Conservation (phyloP, 2,329 filamentous ascomycete species). For the Plectosphaerella plurivora region DNA sequence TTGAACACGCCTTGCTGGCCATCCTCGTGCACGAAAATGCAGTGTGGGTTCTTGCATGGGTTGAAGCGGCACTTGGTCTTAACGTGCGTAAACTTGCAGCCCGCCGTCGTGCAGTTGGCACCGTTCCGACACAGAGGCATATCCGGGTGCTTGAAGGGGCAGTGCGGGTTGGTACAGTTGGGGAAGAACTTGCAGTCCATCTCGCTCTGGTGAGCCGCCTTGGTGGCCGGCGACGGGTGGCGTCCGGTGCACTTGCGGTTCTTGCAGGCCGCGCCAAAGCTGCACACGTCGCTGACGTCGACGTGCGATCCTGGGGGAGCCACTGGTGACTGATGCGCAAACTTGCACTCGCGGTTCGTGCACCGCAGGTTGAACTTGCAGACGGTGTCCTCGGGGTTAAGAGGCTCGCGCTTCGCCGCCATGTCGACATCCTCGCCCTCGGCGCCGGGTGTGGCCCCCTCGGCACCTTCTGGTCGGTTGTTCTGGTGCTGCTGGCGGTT, state of each 20-base stretch:
- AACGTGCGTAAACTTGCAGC: constrained; percentile 88
- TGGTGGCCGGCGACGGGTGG: constrained; percentile 86
- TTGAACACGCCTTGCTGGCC: constrained; percentile 82
- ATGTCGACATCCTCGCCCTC: constrained; percentile 62
- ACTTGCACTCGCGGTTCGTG: constrained; percentile 85
- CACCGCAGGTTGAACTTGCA: constrained; percentile 91
- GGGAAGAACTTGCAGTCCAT: constrained; percentile 89
- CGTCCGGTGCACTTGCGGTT: constrained; percentile 90
- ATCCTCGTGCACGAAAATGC: constrained; percentile 84
- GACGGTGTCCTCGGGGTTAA: constrained; percentile 59
- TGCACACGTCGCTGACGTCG: constrained; percentile 76
- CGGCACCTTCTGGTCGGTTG: constrained; percentile 24
- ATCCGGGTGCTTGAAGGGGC: constrained; percentile 82
- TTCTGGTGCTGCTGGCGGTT: constrained; percentile 21
- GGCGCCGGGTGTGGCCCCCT: too few species aligned
- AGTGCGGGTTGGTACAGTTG: constrained; percentile 83
- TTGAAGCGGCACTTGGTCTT: constrained; percentile 84
- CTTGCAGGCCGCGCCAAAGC: constrained; percentile 87
- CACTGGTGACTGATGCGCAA: constrained; percentile 89
- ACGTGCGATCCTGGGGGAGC: constrained; percentile 73
- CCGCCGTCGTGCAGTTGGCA: constrained; percentile 73
- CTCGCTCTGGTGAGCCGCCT: constrained; percentile 72
- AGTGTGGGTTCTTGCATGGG: constrained; percentile 85
- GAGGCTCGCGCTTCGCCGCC: constrained; percentile 48
- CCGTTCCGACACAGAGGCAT: constrained; percentile 90